Percentiles rank a stretch among this genome's conserved stretches.
These are phyloP conservation scores for Candida sp. DNA, from an alignment of 1,139 yeast genomes.

Conservation along the genomic window DNA sequence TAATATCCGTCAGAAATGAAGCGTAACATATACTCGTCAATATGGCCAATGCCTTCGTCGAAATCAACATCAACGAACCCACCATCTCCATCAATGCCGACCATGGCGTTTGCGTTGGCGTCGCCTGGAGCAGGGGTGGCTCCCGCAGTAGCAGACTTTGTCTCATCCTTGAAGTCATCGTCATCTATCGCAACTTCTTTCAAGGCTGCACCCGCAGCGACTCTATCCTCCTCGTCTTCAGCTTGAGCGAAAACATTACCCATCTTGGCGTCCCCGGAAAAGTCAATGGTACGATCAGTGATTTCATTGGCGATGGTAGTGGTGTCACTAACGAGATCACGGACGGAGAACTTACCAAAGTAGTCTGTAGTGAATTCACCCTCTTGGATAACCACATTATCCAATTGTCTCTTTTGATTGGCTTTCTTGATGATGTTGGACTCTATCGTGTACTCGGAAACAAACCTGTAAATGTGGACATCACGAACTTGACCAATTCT, in stretches of 20 bases:
- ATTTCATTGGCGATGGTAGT: conserved; percentile 34
- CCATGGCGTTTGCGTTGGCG: conserved; percentile 17
- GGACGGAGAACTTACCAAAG: conserved; percentile 87
- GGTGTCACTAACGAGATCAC: conserved; percentile 80
- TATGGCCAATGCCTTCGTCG: conserved; percentile 81
- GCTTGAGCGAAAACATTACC: conserved; percentile 85
- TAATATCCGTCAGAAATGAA: conserved; percentile 78
- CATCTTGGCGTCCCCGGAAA: conserved; percentile 51
- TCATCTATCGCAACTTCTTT: conserved; percentile 84
- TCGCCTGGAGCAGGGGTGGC: conserved; percentile 25
- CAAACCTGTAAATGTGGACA: conserved; percentile 96
- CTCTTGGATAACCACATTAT: conserved; percentile 95
- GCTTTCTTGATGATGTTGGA: conserved; percentile 94
- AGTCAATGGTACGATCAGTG: conserved; percentile 42
- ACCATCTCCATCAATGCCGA: conserved; percentile 18
- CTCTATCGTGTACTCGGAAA: conserved; percentile 95
- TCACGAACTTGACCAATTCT: conserved; percentile 99
- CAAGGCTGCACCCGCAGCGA: conserved; percentile 91
- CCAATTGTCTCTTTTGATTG: conserved; percentile 93
- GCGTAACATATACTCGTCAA: conserved; percentile 96
- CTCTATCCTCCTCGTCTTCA: conserved; percentile 95
- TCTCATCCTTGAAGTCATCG: conserved; percentile 71
- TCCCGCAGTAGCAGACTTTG: conserved; percentile 41
- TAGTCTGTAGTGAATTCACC: conserved; percentile 99
- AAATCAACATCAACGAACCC: conserved; percentile 57